phyloP scores from a whole-genome alignment of 2,329 filamentous ascomycete genomes.

The Myotisia sp. region DNA sequence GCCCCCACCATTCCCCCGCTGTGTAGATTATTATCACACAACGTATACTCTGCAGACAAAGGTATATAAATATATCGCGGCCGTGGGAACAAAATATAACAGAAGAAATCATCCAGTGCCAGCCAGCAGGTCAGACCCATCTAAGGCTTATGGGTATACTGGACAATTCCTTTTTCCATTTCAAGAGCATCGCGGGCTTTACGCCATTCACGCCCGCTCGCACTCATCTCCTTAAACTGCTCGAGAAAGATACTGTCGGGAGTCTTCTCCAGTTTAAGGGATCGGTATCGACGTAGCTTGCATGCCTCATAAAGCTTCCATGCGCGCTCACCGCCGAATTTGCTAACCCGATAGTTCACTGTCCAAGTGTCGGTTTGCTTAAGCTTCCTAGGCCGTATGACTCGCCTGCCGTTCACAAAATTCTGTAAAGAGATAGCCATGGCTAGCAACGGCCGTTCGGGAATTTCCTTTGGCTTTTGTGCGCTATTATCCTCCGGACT shows the following conservation, averaged over 20 bases:
- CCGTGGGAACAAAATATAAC: no score
- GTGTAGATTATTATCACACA: no score
- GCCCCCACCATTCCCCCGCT: no score
- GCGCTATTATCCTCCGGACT: slow-evolving; percentile 1
- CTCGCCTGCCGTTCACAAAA: slow-evolving; percentile 51
- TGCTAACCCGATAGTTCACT: slow-evolving; percentile 63
- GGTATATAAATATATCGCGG: no score
- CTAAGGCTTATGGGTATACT: no score
- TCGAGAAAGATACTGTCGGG: slow-evolving; percentile 12
- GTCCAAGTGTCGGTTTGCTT: slow-evolving; percentile 44
- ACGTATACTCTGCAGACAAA: no score
- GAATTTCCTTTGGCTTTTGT: slow-evolving; percentile 8
- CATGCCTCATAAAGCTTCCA: slow-evolving; percentile 42
- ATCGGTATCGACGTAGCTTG: slow-evolving; percentile 41
- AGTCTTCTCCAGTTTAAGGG: slow-evolving; percentile 32
- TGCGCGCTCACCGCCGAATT: slow-evolving; percentile 38
- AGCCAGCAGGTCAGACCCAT: no score
- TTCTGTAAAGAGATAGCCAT: slow-evolving; percentile 61
- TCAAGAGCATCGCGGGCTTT: slow-evolving; percentile 40
- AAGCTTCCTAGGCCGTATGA: slow-evolving; percentile 46
- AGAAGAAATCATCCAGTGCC: no score
- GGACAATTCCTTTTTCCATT: slow-evolving; percentile 26
- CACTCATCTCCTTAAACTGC: slow-evolving; percentile 34
- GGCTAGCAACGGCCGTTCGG: slow-evolving; percentile 40
- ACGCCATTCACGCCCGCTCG: slow-evolving; percentile 47